Conservation (phyloP, 176 grass and related monocot species). For the Pontederia crassipes region DNA sequence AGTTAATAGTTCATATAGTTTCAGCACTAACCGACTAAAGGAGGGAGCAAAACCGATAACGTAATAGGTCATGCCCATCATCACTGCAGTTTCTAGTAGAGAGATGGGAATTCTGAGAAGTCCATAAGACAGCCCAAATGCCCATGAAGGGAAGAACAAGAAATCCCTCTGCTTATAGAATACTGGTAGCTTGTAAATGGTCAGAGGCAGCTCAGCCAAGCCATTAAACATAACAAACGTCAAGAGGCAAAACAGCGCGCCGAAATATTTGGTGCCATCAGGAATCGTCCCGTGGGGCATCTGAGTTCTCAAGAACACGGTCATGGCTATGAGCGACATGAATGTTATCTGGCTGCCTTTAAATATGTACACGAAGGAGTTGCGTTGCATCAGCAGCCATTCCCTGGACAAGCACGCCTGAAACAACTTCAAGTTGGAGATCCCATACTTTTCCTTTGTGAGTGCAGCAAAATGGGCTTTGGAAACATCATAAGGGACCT, state of each 20-base stretch:
- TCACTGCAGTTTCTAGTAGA: no score
- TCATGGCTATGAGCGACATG: constrained; percentile 46
- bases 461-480: constrained; percentile 50
- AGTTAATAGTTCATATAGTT: background rate
- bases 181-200: constrained; percentile 39
- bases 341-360: constrained; percentile 39
- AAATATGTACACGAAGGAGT: constrained; percentile 51
- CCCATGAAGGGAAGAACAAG: constrained; percentile 59
- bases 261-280: constrained; percentile 36
- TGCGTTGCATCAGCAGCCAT: constrained; percentile 60
- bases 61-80: constrained; percentile 51
- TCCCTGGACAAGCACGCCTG: constrained; percentile 41
- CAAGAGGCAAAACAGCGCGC: constrained; percentile 37
- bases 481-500: constrained; percentile 42
- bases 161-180: constrained; percentile 77
- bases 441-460: constrained; percentile 42
- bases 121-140: constrained; percentile 41
- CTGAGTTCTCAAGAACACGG: constrained; percentile 61
- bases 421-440: constrained; percentile 42
- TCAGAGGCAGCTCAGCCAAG: constrained; percentile 46
- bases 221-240: constrained; percentile 52
- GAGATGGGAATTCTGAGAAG: constrained; percentile 28
- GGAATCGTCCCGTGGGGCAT: constrained; percentile 35
- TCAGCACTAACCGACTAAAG: constrained; percentile 16
- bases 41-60: constrained; percentile 38